These are phyloP conservation scores for Balamuthia mandrillaris DNA, from an alignment of 208 protist species.

Conservation along the genomic window DNA sequence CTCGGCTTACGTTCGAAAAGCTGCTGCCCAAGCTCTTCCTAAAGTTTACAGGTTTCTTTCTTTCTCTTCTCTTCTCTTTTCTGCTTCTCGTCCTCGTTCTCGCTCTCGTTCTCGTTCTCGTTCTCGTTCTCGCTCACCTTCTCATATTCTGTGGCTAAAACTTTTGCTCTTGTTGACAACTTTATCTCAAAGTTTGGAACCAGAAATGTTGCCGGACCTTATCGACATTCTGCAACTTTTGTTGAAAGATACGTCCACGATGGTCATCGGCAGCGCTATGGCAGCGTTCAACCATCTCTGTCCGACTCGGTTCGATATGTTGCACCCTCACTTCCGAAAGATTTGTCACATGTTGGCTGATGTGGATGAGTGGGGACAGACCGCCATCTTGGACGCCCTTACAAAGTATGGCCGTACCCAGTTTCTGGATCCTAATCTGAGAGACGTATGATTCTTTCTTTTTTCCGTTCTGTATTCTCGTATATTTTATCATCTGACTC, in stretches of 20 bases:
- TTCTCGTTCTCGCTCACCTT: no score
- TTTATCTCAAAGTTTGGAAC: no score
- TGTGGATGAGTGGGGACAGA: constrained; percentile 92
- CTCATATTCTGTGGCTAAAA: neutral
- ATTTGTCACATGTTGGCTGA: constrained; percentile 72
- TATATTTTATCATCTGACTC: no score
- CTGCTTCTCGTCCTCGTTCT: neutral
- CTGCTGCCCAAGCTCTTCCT: constrained; percentile 89
- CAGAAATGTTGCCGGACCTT: constrained; percentile 35
- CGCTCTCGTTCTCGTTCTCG: constrained; percentile 44
- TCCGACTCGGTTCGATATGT: constrained; percentile 80
- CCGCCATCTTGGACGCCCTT: constrained; percentile 81
- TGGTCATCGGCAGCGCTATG: constrained; percentile 81
- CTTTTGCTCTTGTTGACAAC: neutral
- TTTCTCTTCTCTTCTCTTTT: neutral
- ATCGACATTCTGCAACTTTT: constrained; percentile 45
- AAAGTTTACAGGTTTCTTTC: constrained; percentile 74
- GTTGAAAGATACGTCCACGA: constrained; percentile 61
- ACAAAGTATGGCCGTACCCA: constrained; percentile 89
- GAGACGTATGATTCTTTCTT: no score
- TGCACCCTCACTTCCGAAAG: constrained; percentile 89
- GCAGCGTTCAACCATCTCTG: constrained; percentile 84
- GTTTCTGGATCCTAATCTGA: constrained; percentile 84
- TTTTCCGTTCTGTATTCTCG: no score
- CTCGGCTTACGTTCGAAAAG: constrained; percentile 92